A percentile compares a stretch with the other conserved stretches of the same genome.
Conservation (phyloP, 2,329 filamentous ascomycete species). For the Trichoderma afroharzianum region DNA sequence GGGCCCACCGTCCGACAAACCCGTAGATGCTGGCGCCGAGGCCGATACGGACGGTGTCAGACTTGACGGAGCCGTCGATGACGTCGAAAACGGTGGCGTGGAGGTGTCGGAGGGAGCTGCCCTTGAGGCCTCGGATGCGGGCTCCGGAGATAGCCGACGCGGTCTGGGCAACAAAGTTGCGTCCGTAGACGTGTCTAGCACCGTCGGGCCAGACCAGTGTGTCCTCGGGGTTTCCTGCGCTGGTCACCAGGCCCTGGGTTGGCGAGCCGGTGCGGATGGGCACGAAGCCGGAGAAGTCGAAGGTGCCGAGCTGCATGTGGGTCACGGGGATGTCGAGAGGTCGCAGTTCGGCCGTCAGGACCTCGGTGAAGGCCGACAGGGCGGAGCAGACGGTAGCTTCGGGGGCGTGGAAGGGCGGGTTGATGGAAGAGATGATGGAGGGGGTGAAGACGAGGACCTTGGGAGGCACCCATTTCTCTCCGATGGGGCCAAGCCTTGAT, state of each 20-base stretch:
- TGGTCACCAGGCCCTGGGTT: constrained; percentile 38
- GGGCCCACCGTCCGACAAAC: constrained; percentile 77
- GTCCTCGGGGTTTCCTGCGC: constrained; percentile 41
- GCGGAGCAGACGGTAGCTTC: constrained; percentile 84
- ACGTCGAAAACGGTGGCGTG: constrained; percentile 90
- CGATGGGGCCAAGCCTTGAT: constrained; percentile 52
- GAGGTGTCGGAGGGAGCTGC: constrained; percentile 71
- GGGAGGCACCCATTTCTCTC: constrained; percentile 51
- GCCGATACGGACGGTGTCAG: constrained; percentile 71
- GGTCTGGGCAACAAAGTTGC: constrained; percentile 57
- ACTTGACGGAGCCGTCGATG: constrained; percentile 62
- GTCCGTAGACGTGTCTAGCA: constrained; percentile 57
- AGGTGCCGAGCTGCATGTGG: constrained; percentile 85
- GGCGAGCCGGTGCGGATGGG: constrained; percentile 36
- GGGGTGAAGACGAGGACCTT: constrained; percentile 76
- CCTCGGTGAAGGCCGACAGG: constrained; percentile 79
- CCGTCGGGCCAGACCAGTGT: constrained; percentile 61
- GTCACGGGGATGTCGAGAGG: constrained; percentile 75
- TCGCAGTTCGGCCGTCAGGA: constrained; percentile 73
- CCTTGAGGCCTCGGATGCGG: constrained; percentile 57
- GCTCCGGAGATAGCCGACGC: constrained; percentile 54
- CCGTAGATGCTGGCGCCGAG: constrained; percentile 82
- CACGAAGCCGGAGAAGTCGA: constrained; percentile 72
- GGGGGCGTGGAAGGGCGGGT: constrained; percentile 76
- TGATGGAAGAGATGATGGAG: constrained; percentile 74